Percentiles rank a stretch among this genome's conserved stretches.
phyloP scores from a whole-genome alignment of 2,329 filamentous ascomycete species.

The Emydomyces testavorans region DNA sequence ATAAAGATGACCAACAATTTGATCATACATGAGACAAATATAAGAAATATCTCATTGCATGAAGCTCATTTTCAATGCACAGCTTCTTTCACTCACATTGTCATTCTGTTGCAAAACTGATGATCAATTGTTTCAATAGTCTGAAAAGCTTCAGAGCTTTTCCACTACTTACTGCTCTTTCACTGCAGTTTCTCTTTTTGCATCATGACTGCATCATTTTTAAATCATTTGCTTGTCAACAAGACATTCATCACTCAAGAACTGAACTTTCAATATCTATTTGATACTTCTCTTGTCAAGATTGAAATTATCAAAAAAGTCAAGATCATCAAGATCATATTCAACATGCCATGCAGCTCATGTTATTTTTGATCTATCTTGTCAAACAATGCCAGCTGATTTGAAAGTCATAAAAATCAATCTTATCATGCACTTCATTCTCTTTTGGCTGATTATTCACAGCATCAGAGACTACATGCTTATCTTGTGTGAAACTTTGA shows the following conservation, averaged over 20 bases:
- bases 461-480: slow-evolving; percentile 3
- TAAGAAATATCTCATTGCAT: no score
- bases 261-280: neutral
- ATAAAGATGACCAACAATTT: no score
- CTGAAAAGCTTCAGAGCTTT: no score
- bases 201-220: neutral
- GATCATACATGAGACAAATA: no score
- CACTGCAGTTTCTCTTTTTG: neutral
- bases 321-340: neutral
- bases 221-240: neutral
- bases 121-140: no score
- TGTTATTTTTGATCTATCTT: neutral
- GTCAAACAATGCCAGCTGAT: neutral
- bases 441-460: slow-evolving; percentile 4
- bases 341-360: neutral
- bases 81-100: no score
- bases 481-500: neutral
- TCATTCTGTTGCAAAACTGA: no score
- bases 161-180: no score
- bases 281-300: no score
- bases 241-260: neutral
- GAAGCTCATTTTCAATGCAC: no score
- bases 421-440: neutral
- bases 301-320: slow-evolving; percentile 1
- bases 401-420: neutral